Conservation (phyloP, 139 green algal genomes). For the Chlamydomonas schloesseri region DNA sequence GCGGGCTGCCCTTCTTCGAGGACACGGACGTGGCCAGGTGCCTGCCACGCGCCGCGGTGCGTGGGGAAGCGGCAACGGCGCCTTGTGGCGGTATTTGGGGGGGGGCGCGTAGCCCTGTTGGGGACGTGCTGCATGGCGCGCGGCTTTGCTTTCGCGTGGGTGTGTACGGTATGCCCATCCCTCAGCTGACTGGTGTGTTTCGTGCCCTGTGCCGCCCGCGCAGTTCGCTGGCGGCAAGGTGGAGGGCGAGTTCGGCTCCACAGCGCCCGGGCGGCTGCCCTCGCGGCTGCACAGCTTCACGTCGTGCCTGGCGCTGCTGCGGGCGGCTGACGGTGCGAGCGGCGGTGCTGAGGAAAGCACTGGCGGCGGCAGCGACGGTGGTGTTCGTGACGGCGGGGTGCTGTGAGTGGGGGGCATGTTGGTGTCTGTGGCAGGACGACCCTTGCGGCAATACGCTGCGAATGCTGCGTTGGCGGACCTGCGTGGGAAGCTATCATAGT, state of each 20-base stretch:
- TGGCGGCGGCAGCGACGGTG: background rate
- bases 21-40: constrained; percentile 1
- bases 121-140: too few relatives aligned
- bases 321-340: background rate
- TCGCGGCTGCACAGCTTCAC: constrained; percentile 35
- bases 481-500: too few relatives aligned
- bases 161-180: too few relatives aligned
- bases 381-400: too few relatives aligned
- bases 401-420: too few relatives aligned
- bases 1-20: constrained; percentile 21
- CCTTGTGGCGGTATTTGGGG: background rate
- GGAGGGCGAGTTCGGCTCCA: constrained; percentile 37
- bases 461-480: too few relatives aligned
- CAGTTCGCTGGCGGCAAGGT: constrained; percentile 29
- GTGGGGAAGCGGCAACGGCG: background rate
- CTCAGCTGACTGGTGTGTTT: too few relatives aligned
- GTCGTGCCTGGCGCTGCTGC: constrained; percentile 11
- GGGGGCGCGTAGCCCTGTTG: background rate
- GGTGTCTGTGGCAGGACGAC: too few relatives aligned
- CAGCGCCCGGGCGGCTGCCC: constrained; percentile 6
- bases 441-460: too few relatives aligned
- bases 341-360: background rate
- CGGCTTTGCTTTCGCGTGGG: too few relatives aligned
- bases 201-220: background rate
- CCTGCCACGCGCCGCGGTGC: constrained; percentile 11